These are phyloP conservation scores for Radiomyces spectabilis DNA, from an alignment of 192 early-diverging fungal genomes.

Conservation along the genomic window DNA sequence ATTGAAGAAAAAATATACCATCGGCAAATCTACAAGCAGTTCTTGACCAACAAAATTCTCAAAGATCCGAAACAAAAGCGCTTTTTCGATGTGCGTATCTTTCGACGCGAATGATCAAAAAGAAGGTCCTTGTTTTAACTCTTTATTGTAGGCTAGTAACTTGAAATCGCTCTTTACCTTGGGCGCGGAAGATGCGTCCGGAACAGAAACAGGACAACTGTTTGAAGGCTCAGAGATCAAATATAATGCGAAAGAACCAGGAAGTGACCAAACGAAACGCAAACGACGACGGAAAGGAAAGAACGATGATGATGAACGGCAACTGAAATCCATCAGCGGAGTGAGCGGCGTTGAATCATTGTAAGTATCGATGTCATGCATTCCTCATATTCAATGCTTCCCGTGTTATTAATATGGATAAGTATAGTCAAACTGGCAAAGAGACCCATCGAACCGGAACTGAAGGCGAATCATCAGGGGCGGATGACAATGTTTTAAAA, in stretches of 20 bases:
- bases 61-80: slow-evolving; percentile 82
- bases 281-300: slow-evolving; percentile 5
- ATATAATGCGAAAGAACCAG: slow-evolving; percentile 19
- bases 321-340: slow-evolving; percentile 26
- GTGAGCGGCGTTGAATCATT: slow-evolving; percentile 32
- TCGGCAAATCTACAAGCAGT: slow-evolving; percentile 97
- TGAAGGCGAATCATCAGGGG: not conserved
- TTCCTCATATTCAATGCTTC: too few relatives aligned
- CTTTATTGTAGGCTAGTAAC: slow-evolving; percentile 43
- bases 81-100: slow-evolving; percentile 67
- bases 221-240: slow-evolving; percentile 70
- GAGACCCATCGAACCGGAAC: not conserved
- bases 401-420: not conserved
- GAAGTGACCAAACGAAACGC: slow-evolving; percentile 1
- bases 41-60: slow-evolving; percentile 93
- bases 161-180: slow-evolving; percentile 85
- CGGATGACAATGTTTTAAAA: slow-evolving; percentile 59
- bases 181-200: slow-evolving; percentile 35
- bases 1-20: slow-evolving; percentile 97
- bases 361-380: too few relatives aligned
- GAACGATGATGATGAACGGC: slow-evolving; percentile 19
- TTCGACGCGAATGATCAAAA: not conserved
- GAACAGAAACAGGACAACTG: slow-evolving; percentile 81
- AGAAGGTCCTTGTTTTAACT: not conserved
- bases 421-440: not conserved